Conservation (phyloP, 1,139 yeast species). For the Suhomyces wounanorum region DNA sequence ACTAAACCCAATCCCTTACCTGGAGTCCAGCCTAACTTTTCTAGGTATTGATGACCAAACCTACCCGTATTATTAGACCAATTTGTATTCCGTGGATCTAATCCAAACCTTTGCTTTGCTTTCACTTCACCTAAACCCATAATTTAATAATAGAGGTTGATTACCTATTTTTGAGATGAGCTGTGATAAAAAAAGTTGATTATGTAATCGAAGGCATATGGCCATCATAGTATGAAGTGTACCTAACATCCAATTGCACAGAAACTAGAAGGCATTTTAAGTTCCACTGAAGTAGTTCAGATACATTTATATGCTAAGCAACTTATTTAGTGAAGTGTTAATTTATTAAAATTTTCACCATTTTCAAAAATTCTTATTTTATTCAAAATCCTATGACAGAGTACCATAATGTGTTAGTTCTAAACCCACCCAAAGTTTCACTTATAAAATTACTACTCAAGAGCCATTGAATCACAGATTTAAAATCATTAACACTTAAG, state of each 20-base stretch:
- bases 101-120: slow-evolving; percentile 82
- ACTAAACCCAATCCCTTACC: slow-evolving; percentile 85
- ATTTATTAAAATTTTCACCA: no score
- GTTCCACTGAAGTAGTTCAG: no score
- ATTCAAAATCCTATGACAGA: slow-evolving; percentile 30
- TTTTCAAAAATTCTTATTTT: no score
- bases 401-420: slow-evolving; percentile 59
- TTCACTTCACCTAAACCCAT: slow-evolving; percentile 93
- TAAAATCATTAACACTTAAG: slow-evolving; percentile 52
- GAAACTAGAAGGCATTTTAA: no score
- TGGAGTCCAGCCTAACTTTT: slow-evolving; percentile 87
- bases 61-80: slow-evolving; percentile 89
- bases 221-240: no score
- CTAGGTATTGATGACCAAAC: slow-evolving; percentile 86
- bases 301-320: no score
- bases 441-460: slow-evolving; percentile 40
- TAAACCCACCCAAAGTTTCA: slow-evolving; percentile 39
- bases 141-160: neutral
- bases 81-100: slow-evolving; percentile 89
- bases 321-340: no score
- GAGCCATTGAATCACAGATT: slow-evolving; percentile 60
- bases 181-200: neutral
- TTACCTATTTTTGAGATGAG: slow-evolving; percentile 5
- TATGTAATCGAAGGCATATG: neutral
- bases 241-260: no score